Evolutionary conservation across 108 stramenopile species (phyloP), one percentile per base, ranked within the genome.

Genomic region (Cylindrotheca closterium): DNA sequence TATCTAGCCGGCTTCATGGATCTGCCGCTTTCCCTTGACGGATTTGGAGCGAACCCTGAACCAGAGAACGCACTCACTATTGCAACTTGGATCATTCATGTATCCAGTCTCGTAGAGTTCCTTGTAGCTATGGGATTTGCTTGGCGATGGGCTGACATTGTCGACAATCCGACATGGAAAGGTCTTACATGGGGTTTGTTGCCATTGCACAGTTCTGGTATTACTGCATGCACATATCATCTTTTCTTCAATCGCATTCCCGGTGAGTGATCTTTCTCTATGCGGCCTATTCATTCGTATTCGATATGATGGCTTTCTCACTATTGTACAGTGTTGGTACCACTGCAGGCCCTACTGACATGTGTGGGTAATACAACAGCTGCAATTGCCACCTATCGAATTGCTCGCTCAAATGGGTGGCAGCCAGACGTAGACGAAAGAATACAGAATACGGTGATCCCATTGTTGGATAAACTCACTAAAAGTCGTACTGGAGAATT

Each of bases 191-290:
- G 94, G 94, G 96, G 94, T 28, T 71, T 97, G 67, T 60, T 95
- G 21, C 96, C 96, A 0, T 63, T 95, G 23, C 96, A 97, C 66
- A 73, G 82, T 2, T 91, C 89, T 18, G 96, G 94, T 22, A 89
- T 97, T 53, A 88, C 88, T 5, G 96, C 96, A 12, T 97, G 96
- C 63, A 91, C 91, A 19, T 97, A 92, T 70, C 96, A 97, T 65
- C 63, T 95, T 24, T 92, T 97, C 67, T 97, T 91, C 68, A 97
- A 97, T 72, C 79, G 70, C 17, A 79, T 95, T 46, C 84, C 88
- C 19, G 37, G 37, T 42, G 15, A 42, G 37, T 42, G 7, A 10
- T 15, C 37, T 42, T 7, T 42, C n/a, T n/a, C n/a, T n/a, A n/a
- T n/a, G n/a, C n/a, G n/a, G n/a, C n/a, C n/a, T n/a, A n/a, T n/a